A percentile compares a stretch with the other conserved stretches of the same genome.
Conservation (phyloP, 805 yeast genomes). For the Wickerhamiella vanderwaltii region DNA sequence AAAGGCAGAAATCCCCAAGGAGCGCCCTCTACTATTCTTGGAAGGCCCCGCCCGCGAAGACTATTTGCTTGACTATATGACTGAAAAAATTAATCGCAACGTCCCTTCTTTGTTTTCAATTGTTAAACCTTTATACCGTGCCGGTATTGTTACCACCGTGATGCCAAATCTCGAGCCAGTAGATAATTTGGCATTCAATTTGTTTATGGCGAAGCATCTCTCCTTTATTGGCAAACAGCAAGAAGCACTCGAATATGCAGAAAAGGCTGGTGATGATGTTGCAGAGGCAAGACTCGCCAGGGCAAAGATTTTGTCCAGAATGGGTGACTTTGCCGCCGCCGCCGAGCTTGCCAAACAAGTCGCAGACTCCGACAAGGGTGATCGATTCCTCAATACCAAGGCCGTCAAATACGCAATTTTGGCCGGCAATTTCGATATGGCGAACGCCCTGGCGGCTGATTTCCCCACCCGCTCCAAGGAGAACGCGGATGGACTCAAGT, state of each 20-base stretch:
- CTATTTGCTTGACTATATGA: constrained; percentile 41
- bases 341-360: constrained; percentile 56
- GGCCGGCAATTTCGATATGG: constrained; percentile 61
- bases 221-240: constrained; percentile 42
- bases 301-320: constrained; percentile 67
- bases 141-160: constrained; percentile 12
- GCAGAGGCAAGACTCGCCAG: constrained; percentile 72
- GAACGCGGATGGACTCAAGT: constrained; percentile 70
- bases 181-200: constrained; percentile 10
- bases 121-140: constrained; percentile 41
- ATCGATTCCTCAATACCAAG: constrained; percentile 81
- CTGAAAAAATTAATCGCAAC: constrained; percentile 55
- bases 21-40: constrained; percentile 49
- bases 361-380: constrained; percentile 69
- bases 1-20: constrained; percentile 65
- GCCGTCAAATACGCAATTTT: constrained; percentile 73
- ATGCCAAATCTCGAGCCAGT: constrained; percentile 17
- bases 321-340: constrained; percentile 51
- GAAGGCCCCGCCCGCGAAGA: constrained; percentile 34
- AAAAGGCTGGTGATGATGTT: constrained; percentile 34
- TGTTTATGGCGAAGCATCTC: constrained; percentile 43
- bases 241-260: constrained; percentile 35
- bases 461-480: constrained; percentile 33
- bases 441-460: constrained; percentile 57
- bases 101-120: constrained; percentile 85